Conservation (phyloP, 2,329 filamentous ascomycete genomes). For the Fusarium sp. region DNA sequence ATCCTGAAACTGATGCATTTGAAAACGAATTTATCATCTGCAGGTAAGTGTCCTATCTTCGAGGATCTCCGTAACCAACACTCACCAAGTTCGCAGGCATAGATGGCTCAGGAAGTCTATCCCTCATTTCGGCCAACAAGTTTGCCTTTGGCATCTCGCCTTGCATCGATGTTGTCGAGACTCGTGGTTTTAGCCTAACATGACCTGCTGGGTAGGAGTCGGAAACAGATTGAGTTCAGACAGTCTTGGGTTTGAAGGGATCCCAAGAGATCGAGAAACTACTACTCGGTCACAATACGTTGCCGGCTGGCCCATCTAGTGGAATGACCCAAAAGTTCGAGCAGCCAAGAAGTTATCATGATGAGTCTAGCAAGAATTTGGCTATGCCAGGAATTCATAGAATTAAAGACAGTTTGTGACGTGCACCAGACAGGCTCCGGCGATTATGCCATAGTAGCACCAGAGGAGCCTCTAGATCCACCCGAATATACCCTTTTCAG, state of each 20-base stretch:
- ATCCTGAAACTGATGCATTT: background rate
- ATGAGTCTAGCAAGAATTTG: rapidly evolving
- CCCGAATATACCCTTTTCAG: conserved; percentile 11
- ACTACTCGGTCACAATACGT: rapidly evolving
- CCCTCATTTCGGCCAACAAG: no score
- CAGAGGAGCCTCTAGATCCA: background rate
- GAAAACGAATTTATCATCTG: rapidly evolving
- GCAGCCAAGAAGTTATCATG: background rate
- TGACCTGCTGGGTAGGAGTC: background rate
- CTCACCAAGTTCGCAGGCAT: background rate
- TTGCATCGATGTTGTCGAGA: background rate
- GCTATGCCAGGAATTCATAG: no score
- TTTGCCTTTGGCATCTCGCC: background rate
- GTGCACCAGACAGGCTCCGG: rapidly evolving
- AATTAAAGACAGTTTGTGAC: background rate
- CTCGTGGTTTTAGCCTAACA: rapidly evolving
- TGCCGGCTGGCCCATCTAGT: background rate
- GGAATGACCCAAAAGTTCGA: rapidly evolving
- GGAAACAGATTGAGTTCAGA: background rate
- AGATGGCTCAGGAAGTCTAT: background rate
- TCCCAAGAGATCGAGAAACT: rapidly evolving
- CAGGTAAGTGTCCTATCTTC: background rate
- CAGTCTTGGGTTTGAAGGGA: background rate
- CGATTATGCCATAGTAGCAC: background rate
- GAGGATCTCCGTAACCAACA: background rate